Conservation (phyloP, 2,329 filamentous ascomycete species). For the Hirsutella minnesotensis region DNA sequence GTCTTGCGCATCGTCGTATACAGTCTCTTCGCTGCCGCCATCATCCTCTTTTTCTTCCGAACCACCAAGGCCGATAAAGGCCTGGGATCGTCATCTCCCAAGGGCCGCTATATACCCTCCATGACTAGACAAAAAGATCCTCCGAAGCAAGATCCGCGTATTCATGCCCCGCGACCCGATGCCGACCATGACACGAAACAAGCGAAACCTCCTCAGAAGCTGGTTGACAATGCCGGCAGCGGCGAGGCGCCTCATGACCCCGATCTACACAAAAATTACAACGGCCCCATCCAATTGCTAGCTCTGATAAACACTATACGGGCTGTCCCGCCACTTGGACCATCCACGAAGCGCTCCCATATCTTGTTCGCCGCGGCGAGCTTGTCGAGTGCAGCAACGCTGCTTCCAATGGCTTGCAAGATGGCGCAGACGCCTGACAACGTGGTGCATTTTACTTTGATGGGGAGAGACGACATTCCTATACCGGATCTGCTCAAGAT, state of each 20-base stretch:
- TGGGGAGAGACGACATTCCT: slow-evolving; percentile 60
- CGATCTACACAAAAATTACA: slow-evolving; percentile 29
- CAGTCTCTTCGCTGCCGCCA: slow-evolving; percentile 31
- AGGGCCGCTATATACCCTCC: neutral
- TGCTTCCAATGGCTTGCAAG: slow-evolving; percentile 76
- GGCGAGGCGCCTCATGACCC: neutral
- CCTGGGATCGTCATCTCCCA: no score
- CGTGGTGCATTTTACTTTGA: slow-evolving; percentile 69
- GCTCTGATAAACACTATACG: slow-evolving; percentile 53
- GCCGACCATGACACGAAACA: neutral
- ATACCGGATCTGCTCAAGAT: slow-evolving; percentile 59
- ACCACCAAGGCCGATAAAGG: slow-evolving; percentile 13
- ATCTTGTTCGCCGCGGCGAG: slow-evolving; percentile 71
- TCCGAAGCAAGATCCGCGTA: neutral
- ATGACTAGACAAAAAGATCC: neutral
- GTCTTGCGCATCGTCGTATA: slow-evolving; percentile 40
- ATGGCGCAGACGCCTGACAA: slow-evolving; percentile 63
- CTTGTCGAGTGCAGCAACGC: slow-evolving; percentile 55
- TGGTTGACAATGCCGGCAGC: no score
- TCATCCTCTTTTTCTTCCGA: slow-evolving; percentile 37
- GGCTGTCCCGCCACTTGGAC: slow-evolving; percentile 40
- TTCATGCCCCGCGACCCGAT: neutral
- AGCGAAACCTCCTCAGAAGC: no score
- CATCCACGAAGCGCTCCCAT: slow-evolving; percentile 48
- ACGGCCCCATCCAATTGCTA: slow-evolving; percentile 59